Evolutionary conservation across 1,139 yeast species (phyloP).

Genomic region (Protomyces pachydermus): DNA sequence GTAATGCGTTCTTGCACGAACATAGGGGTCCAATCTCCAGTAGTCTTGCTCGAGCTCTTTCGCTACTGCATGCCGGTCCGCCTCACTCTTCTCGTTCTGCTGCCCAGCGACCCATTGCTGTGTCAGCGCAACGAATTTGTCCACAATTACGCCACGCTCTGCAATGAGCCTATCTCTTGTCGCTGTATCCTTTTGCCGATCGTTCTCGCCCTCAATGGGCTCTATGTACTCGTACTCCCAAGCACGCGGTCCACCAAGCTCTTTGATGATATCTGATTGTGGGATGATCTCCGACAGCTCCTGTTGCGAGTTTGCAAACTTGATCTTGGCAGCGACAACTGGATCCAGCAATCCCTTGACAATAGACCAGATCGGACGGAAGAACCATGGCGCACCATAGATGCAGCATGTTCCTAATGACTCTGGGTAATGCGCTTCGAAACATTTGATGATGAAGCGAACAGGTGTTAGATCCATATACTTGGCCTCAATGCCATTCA

Average conservation of each 20-base stretch:
- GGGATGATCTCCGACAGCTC: constrained; percentile 59
- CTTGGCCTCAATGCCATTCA: constrained; percentile 53
- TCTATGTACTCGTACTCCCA: constrained; percentile 52
- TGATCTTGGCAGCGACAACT: constrained; percentile 74
- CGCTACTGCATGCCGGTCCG: constrained; percentile 50
- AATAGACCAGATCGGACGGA: constrained; percentile 78
- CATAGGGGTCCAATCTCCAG: constrained; percentile 60
- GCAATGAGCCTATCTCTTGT: constrained; percentile 44
- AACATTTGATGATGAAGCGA: constrained; percentile 67
- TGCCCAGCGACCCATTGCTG: constrained; percentile 58
- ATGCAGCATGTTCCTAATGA: constrained; percentile 67
- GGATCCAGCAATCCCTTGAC: constrained; percentile 86
- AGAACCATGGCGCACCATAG: constrained; percentile 89
- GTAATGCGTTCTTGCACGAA: constrained; percentile 61
- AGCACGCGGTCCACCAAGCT: constrained; percentile 62
- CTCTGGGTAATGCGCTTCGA: constrained; percentile 88
- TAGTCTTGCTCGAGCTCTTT: constrained; percentile 53
- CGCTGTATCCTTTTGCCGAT: constrained; percentile 43
- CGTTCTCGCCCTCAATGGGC: constrained; percentile 53
- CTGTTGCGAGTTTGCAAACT: constrained; percentile 57
- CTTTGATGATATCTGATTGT: constrained; percentile 51
- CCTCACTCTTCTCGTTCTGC: constrained; percentile 39
- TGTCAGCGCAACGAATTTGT: constrained; percentile 54
- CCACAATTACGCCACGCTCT: constrained; percentile 49
- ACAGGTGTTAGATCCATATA: constrained; percentile 84